These are phyloP conservation scores for Dichotomocladium elegans DNA, from an alignment of 371 early-diverging fungal genomes.

Conservation along the genomic window DNA sequence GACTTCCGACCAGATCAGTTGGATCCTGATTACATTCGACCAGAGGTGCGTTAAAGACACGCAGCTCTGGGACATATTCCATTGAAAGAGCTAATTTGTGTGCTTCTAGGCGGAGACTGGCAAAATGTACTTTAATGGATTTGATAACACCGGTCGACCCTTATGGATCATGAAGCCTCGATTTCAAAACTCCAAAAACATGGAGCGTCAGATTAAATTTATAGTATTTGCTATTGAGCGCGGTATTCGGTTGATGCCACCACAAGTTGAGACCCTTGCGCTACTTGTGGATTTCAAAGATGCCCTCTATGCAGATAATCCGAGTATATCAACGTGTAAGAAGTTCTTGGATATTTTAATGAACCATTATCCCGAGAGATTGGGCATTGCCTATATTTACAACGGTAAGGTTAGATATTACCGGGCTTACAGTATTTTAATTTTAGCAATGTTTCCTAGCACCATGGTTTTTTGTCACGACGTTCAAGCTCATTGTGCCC, in stretches of 20 bases:
- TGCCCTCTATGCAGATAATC: slow-evolving; percentile 62
- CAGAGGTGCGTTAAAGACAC: slow-evolving; percentile 61
- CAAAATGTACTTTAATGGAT: slow-evolving; percentile 79
- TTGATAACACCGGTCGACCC: slow-evolving; percentile 66
- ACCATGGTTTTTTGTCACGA: slow-evolving; percentile 84
- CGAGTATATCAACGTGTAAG: slow-evolving; percentile 69
- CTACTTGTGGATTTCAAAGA: slow-evolving; percentile 83
- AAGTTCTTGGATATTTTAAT: slow-evolving; percentile 76
- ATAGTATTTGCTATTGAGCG: slow-evolving; percentile 79
- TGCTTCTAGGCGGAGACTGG: slow-evolving; percentile 73
- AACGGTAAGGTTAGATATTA: slow-evolving; percentile 30
- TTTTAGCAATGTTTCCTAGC: slow-evolving; percentile 48
- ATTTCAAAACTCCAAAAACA: slow-evolving; percentile 77
- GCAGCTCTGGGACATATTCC: no score
- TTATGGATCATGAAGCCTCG: slow-evolving; percentile 73
- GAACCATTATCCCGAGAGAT: slow-evolving; percentile 86
- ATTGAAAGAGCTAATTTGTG: no score
- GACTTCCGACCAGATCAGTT: slow-evolving; percentile 71
- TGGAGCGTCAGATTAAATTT: slow-evolving; percentile 70
- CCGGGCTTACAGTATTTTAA: neutral
- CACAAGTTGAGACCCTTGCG: slow-evolving; percentile 61
- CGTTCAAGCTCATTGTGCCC: slow-evolving; percentile 77
- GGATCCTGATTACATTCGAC: slow-evolving; percentile 65
- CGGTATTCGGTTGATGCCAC: slow-evolving; percentile 78
- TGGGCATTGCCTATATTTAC: slow-evolving; percentile 51